Conservation (phyloP, 768 basidiomycete species). For the Sarcodon sp. region DNA sequence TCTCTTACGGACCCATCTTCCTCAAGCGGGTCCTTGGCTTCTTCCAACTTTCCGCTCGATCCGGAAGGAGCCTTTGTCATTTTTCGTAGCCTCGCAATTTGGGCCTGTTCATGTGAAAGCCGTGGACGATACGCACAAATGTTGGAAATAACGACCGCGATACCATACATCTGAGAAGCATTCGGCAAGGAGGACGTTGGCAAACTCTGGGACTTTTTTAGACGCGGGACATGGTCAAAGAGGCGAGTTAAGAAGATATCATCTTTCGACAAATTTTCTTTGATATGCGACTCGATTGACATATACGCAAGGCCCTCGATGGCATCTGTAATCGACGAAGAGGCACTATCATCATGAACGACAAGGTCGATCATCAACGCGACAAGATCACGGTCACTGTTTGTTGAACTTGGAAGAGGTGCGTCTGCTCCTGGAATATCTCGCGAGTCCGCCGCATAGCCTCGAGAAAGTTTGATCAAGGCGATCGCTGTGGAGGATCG, state of each 20-base stretch:
- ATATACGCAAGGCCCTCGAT: constrained; percentile 85
- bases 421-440: constrained; percentile 1
- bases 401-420: constrained; percentile 2
- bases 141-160: constrained; percentile 66
- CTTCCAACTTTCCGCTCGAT: constrained; percentile 6
- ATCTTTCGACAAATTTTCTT: constrained; percentile 47
- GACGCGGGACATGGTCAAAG: constrained; percentile 42
- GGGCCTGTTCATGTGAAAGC: constrained; percentile 69
- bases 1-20: constrained; percentile 51
- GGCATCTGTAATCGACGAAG: constrained; percentile 40
- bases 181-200: constrained; percentile 11
- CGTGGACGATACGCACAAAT: constrained; percentile 58
- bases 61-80: constrained; percentile 45
- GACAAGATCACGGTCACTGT: constrained; percentile 33
- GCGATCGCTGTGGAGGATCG: constrained; percentile 60
- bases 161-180: constrained; percentile 51
- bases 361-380: constrained; percentile 45
- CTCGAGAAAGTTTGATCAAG: constrained; percentile 65
- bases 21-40: constrained; percentile 28
- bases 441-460: constrained; percentile 15
- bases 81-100: constrained; percentile 64
- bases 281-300: constrained; percentile 46
- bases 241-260: constrained; percentile 39
- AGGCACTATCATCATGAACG: constrained; percentile 20
- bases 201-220: constrained; percentile 27